Percentiles rank a stretch among this genome's conserved stretches.
These are phyloP conservation scores for Aureobasidium sp. DNA, from an alignment of 2,329 filamentous ascomycete genomes.

Conservation along the genomic window DNA sequence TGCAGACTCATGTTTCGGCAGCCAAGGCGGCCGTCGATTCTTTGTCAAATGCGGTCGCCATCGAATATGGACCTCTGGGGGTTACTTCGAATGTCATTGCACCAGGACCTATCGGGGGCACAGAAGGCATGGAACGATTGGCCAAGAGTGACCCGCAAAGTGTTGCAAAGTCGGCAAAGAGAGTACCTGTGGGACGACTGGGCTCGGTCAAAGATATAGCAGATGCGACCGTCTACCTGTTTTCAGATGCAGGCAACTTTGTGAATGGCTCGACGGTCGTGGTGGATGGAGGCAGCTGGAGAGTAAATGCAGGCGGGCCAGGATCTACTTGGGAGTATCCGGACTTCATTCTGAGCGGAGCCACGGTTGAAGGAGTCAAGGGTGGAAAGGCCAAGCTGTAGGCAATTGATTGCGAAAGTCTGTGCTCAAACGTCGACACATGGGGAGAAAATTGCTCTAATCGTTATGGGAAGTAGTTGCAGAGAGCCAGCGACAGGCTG, in stretches of 20 bases:
- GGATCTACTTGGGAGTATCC: conserved; percentile 46
- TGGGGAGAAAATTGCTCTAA: not conserved
- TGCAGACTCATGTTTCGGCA: conserved; percentile 84
- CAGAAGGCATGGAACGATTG: conserved; percentile 55
- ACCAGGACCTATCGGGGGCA: conserved; percentile 77
- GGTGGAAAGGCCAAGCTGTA: conserved; percentile 52
- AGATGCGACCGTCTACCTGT: conserved; percentile 84
- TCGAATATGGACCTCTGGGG: conserved; percentile 86
- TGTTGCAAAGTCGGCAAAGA: conserved; percentile 26
- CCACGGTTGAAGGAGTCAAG: conserved; percentile 50
- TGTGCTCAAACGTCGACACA: conserved; percentile 7
- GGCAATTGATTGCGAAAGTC: conserved; percentile 1
- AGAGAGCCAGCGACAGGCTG: not conserved
- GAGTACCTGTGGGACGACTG: conserved; percentile 66
- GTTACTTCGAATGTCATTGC: conserved; percentile 83
- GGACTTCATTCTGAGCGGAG: conserved; percentile 51
- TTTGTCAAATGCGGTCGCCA: conserved; percentile 67
- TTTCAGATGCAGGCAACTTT: conserved; percentile 78
- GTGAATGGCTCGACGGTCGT: conserved; percentile 78
- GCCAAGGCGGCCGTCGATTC: conserved; percentile 90
- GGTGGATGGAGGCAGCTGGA: conserved; percentile 52
- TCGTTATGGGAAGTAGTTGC: not conserved
- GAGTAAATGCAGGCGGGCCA: conserved; percentile 31
- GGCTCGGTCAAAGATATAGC: conserved; percentile 82
- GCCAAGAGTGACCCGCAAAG: conserved; percentile 31